A percentile compares a stretch with the other conserved stretches of the same genome.
These are phyloP conservation scores for Aspergillus steynii DNA, from an alignment of 495 filamentous ascomycete genomes.

Conservation along the genomic window DNA sequence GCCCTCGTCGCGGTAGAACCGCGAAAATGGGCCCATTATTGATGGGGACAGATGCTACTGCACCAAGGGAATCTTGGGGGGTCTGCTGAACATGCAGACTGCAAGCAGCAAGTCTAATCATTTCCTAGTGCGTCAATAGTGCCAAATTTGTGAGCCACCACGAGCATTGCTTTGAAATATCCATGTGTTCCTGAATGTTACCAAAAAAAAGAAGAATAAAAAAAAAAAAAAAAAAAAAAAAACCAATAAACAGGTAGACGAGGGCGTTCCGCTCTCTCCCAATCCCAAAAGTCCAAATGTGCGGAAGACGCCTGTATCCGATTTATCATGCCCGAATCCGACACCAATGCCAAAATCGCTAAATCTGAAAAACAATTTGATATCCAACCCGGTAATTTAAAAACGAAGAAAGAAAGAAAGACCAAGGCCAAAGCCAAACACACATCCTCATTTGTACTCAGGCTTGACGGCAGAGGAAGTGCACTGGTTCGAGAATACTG, in stretches of 20 bases:
- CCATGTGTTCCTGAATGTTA: neutral
- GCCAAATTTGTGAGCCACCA: neutral
- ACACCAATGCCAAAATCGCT: neutral
- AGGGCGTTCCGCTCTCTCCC: too few species aligned
- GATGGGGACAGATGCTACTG: neutral
- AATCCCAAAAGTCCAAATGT: neutral
- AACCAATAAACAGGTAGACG: too few species aligned
- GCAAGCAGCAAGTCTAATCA: neutral
- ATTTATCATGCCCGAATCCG: neutral
- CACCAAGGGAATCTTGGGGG: neutral
- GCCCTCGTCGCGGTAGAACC: neutral
- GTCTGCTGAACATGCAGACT: neutral
- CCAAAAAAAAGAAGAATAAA: neutral
- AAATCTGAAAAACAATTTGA: neutral
- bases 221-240: neutral
- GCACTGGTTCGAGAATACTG: slow-evolving; percentile 26
- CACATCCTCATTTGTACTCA: neutral
- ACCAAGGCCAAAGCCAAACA: neutral
- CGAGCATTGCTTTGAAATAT: neutral
- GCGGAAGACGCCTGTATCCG: neutral
- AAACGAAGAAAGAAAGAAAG: slow-evolving; percentile 5
- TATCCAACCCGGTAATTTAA: neutral
- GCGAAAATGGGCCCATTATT: neutral
- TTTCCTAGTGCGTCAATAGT: neutral
- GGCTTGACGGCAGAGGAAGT: slow-evolving; percentile 14